Conservation (phyloP, 2,329 filamentous ascomycete species). For the Sclerotinia trifoliorum region DNA sequence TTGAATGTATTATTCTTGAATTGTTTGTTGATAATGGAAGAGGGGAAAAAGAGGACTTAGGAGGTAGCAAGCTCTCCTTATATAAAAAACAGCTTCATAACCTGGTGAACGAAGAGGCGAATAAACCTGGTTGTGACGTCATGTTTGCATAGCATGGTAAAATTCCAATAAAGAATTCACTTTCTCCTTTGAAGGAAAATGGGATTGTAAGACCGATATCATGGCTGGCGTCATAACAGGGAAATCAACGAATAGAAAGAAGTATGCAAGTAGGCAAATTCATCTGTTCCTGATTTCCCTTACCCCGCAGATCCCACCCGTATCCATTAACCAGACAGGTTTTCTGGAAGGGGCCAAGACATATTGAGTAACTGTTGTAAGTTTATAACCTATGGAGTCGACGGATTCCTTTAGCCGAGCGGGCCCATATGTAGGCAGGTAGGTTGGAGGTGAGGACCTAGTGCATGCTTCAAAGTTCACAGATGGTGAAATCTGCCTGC, state of each 20-base stretch:
- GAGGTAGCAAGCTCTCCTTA: slow-evolving; percentile 9
- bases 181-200: not conserved
- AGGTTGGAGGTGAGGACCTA: not conserved
- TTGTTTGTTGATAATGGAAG: slow-evolving; percentile 2
- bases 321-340: not conserved
- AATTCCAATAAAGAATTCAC: slow-evolving; percentile 11
- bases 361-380: not conserved
- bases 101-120: slow-evolving; percentile 4
- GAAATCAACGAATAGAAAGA: not conserved
- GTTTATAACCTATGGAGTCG: not conserved
- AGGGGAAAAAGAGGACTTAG: not conserved
- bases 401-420: not conserved
- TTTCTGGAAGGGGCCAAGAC: slow-evolving; percentile 17
- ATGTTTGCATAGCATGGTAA: not conserved
- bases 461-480: not conserved
- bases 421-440: not conserved
- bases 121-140: slow-evolving; percentile 18
- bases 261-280: slow-evolving; percentile 2
- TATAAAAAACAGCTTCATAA: not conserved
- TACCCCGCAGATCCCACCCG: slow-evolving; percentile 6
- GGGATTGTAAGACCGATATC: not conserved
- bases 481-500: not conserved
- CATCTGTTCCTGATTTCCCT: slow-evolving; percentile 3
- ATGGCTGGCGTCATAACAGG: slow-evolving; percentile 7
- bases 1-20: not conserved